Evolutionary conservation across 257 asterid species (phyloP).

Genomic region (Solanum arcanum): DNA sequence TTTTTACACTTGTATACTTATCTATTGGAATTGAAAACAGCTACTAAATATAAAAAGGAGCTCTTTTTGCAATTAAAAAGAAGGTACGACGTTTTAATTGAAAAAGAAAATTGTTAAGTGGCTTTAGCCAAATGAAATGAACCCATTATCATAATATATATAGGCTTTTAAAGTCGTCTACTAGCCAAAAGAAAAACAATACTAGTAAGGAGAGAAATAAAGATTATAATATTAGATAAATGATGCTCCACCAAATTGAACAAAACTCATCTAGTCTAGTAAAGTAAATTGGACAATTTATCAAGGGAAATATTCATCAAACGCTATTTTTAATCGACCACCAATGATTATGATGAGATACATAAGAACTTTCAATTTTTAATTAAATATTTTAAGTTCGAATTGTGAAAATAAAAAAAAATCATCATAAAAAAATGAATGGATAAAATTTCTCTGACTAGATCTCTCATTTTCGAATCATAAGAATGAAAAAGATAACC

Average conservation of each 20-base stretch:
- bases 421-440: background rate
- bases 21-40: too few relatives aligned
- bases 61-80: background rate
- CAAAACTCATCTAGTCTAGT: background rate
- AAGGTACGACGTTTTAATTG: background rate
- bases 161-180: background rate
- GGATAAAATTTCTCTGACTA: background rate
- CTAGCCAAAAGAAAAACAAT: background rate
- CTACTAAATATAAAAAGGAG: too few relatives aligned
- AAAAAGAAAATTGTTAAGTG: background rate
- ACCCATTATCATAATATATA: background rate
- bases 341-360: accelerated
- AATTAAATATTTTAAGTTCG: accelerated
- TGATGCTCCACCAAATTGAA: background rate
- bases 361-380: background rate
- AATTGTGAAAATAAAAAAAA: background rate
- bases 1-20: too few relatives aligned
- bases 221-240: background rate
- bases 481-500: background rate
- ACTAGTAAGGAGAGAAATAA: background rate
- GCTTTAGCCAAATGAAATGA: background rate
- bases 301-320: background rate
- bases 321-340: background rate
- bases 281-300: background rate
- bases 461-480: background rate